phyloP scores from a whole-genome alignment of 371 early-diverging fungal species.

The Lichtheimia ornata region DNA sequence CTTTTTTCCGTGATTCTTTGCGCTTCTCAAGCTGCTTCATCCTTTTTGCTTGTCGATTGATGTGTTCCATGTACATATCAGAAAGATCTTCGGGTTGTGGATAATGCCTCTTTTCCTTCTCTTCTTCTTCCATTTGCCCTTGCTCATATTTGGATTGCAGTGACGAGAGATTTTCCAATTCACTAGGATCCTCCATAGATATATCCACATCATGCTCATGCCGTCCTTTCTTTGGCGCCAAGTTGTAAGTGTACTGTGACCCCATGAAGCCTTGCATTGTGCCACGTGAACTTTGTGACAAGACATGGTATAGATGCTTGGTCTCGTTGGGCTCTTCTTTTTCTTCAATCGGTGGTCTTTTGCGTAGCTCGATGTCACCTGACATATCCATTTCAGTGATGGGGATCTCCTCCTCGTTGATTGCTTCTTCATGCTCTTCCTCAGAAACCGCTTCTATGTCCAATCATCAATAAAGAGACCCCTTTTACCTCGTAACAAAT shows the following conservation, averaged over 20 bases:
- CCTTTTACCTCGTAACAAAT: neutral
- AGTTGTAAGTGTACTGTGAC: constrained; percentile 87
- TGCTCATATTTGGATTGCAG: constrained; percentile 68
- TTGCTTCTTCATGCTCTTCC: neutral
- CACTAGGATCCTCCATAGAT: constrained; percentile 67
- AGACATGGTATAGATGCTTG: constrained; percentile 80
- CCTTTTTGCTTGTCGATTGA: constrained; percentile 64
- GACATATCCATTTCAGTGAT: constrained; percentile 69
- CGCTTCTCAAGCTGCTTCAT: constrained; percentile 59
- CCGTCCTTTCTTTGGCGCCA: constrained; percentile 36
- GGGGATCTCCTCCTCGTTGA: neutral
- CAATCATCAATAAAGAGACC: neutral
- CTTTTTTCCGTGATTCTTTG: constrained; percentile 51
- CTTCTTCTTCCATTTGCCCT: constrained; percentile 32
- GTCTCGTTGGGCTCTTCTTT: constrained; percentile 75
- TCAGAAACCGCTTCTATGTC: neutral
- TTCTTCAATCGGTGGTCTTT: constrained; percentile 49
- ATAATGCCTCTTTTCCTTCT: constrained; percentile 31
- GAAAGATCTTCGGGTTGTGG: constrained; percentile 71
- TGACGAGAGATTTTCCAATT: constrained; percentile 70
- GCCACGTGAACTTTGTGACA: constrained; percentile 73
- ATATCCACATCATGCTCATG: constrained; percentile 53
- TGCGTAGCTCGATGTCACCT: constrained; percentile 83
- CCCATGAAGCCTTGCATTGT: constrained; percentile 84
- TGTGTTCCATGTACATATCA: constrained; percentile 88